A percentile compares a stretch with the other conserved stretches of the same genome.
phyloP scores from a whole-genome alignment of 331 rosid species.

The Quercus tomentella region DNA sequence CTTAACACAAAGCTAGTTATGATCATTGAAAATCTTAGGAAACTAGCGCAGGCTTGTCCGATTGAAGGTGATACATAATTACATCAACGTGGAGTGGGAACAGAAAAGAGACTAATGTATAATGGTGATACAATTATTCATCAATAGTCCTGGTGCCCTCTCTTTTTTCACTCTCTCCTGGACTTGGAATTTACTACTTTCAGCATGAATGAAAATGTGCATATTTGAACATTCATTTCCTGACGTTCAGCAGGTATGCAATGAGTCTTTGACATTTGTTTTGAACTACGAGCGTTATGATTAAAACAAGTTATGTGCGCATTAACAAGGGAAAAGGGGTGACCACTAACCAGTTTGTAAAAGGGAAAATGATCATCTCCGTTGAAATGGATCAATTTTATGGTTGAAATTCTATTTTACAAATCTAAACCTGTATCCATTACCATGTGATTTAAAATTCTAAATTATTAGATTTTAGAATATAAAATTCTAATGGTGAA shows the following conservation, averaged over 20 bases:
- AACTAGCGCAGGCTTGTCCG: conserved; percentile 66
- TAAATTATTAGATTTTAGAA: no score
- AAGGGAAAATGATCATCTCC: no score
- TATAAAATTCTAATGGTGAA: no score
- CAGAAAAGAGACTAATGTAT: neutral
- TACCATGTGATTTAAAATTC: no score
- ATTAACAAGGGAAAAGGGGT: neutral
- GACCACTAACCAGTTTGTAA: no score
- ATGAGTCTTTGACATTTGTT: neutral
- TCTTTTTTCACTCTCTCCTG: neutral
- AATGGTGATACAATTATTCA: conserved; percentile 1
- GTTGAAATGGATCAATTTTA: no score
- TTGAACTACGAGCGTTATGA: neutral
- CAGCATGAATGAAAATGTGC: neutral
- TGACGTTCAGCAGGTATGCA: neutral
- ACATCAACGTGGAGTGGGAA: conserved; percentile 16
- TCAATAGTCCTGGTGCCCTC: neutral
- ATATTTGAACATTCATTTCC: neutral
- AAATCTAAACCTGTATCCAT: no score
- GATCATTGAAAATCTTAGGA: conserved; percentile 81
- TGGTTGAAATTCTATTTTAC: no score
- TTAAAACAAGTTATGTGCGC: neutral
- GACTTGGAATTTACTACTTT: neutral
- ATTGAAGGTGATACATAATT: conserved; percentile 31
- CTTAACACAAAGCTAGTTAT: conserved; percentile 74